These are phyloP conservation scores for Aspergillus caelatus DNA, from an alignment of 2,329 filamentous ascomycete genomes.

Conservation along the genomic window DNA sequence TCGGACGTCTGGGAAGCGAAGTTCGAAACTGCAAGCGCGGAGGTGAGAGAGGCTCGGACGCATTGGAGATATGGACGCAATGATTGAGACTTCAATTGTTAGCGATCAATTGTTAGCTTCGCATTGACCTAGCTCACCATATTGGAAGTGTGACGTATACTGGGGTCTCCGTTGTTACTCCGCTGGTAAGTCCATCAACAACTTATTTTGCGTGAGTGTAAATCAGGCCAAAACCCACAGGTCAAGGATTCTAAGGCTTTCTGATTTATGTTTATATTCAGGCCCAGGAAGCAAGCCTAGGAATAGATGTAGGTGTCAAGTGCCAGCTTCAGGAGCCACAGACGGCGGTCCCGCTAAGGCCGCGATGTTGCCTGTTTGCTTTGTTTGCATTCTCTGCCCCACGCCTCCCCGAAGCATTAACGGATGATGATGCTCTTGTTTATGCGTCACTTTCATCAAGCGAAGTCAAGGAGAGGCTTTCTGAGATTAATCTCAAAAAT, in stretches of 20 bases:
- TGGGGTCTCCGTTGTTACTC: not conserved
- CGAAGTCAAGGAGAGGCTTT: conserved; percentile 4
- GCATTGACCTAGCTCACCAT: conserved; percentile 30
- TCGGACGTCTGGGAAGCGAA: conserved; percentile 97
- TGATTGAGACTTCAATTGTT: conserved; percentile 76
- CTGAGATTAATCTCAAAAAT: conserved; percentile 6
- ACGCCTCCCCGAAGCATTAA: conserved; percentile 21
- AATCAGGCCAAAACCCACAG: not conserved
- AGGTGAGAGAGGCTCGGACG: conserved; percentile 90
- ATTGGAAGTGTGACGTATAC: conserved; percentile 14
- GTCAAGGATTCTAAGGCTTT: not conserved
- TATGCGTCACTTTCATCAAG: conserved; percentile 16
- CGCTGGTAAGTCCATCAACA: not conserved
- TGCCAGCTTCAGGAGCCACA: conserved; percentile 18
- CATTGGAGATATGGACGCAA: conserved; percentile 94
- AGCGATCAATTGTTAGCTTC: conserved; percentile 11
- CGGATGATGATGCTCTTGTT: conserved; percentile 18
- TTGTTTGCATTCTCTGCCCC: conserved; percentile 35
- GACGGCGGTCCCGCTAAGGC: conserved; percentile 15
- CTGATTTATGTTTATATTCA: not conserved
- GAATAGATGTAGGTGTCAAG: conserved; percentile 11
- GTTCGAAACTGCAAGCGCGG: conserved; percentile 90
- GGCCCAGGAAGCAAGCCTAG: conserved; percentile 2
- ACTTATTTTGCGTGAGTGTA: not conserved
- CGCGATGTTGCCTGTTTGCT: conserved; percentile 29